These are phyloP conservation scores for Floccularia luteovirens DNA, from an alignment of 768 basidiomycete species.

Conservation along the genomic window DNA sequence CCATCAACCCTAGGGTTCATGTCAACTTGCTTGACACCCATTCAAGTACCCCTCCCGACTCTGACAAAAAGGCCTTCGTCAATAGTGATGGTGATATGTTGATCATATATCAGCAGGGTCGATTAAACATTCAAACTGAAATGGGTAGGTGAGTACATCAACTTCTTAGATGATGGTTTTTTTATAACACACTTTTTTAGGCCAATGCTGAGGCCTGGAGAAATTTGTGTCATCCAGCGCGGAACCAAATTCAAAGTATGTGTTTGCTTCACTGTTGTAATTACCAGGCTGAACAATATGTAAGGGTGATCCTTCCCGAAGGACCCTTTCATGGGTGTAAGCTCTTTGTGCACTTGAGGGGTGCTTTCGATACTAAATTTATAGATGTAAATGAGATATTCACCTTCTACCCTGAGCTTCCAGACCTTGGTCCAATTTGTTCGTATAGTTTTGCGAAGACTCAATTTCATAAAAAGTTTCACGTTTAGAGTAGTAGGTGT, in stretches of 20 bases:
- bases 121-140: no score
- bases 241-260: constrained; percentile 60
- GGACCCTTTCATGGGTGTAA: constrained; percentile 55
- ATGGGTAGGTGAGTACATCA: constrained; percentile 48
- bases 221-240: constrained; percentile 56
- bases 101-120: constrained; percentile 56
- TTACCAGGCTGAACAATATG: background rate
- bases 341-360: constrained; percentile 7
- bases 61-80: constrained; percentile 40
- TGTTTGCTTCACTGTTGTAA: constrained; percentile 1
- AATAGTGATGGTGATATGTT: constrained; percentile 62
- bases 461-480: no score
- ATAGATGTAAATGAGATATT: constrained; percentile 63
- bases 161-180: background rate
- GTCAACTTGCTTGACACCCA: constrained; percentile 61
- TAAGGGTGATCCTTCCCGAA: constrained; percentile 41
- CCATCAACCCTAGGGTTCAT: constrained; percentile 51
- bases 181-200: no score
- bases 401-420: constrained; percentile 53
- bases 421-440: constrained; percentile 60
- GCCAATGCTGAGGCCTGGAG: constrained; percentile 59
- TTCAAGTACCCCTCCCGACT: constrained; percentile 41
- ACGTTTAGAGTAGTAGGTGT: no score
- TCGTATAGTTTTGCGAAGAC: constrained; percentile 56
- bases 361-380: background rate